Evolutionary conservation across 371 early-diverging fungal species (phyloP).

Genomic region (Fennellomyces sp.): DNA sequence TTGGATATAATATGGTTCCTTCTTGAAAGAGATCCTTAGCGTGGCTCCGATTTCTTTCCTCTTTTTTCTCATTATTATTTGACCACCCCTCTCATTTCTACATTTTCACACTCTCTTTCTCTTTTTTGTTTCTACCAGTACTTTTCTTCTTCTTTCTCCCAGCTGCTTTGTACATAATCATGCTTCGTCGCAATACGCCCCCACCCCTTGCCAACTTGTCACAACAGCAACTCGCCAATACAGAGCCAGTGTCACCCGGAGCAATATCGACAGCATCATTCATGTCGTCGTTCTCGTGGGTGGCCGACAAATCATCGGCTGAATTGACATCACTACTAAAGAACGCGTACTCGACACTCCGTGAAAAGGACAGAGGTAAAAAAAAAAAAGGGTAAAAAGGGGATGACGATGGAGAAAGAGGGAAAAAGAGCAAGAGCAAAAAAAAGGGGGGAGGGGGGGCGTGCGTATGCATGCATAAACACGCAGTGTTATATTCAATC

Average conservation of each 20-base stretch:
- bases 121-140: too few species aligned
- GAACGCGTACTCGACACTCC: constrained; percentile 36
- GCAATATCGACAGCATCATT: constrained; percentile 35
- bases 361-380: constrained; percentile 46
- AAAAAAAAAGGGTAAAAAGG: background rate
- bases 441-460: constrained; percentile 1
- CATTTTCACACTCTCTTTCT: too few species aligned
- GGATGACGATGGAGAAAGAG: background rate
- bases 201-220: constrained; percentile 4
- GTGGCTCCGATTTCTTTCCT: too few species aligned
- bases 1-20: too few species aligned
- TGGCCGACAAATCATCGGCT: constrained; percentile 44
- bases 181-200: constrained; percentile 13
- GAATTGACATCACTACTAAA: constrained; percentile 38
- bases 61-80: too few species aligned
- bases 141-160: too few species aligned
- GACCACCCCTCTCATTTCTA: too few species aligned
- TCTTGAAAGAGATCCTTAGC: too few species aligned
- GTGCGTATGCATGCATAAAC: constrained; percentile 6
- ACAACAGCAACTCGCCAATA: background rate
- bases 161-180: too few species aligned
- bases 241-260: constrained; percentile 21
- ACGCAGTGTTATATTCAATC: background rate
- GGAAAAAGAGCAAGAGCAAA: background rate
- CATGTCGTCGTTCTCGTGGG: constrained; percentile 42